Conservation (phyloP, 495 filamentous ascomycete genomes). For the Trichoderma asperelloides region DNA sequence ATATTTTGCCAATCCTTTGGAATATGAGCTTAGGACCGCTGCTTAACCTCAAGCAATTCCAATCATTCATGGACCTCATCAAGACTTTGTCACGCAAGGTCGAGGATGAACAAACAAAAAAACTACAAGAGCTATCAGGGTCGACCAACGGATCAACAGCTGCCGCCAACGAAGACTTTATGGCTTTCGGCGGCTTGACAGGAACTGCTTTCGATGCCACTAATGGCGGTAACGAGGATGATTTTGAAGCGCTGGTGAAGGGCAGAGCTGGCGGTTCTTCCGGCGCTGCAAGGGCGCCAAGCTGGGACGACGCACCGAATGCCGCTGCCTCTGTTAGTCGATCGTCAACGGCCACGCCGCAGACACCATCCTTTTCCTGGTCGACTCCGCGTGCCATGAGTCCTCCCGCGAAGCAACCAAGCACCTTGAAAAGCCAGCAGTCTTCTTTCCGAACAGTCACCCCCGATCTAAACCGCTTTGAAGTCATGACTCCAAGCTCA, state of each 20-base stretch:
- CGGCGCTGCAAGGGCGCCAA: conserved; percentile 19
- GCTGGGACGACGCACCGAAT: conserved; percentile 30
- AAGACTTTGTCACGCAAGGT: conserved; percentile 69
- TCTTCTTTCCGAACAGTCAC: conserved; percentile 45
- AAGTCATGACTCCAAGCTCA: conserved; percentile 38
- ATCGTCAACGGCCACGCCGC: conserved; percentile 18
- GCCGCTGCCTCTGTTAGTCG: conserved; percentile 16
- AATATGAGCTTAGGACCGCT: conserved; percentile 84
- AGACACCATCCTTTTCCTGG: conserved; percentile 49
- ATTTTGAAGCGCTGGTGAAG: conserved; percentile 82
- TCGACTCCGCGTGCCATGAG: conserved; percentile 37
- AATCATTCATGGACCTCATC: conserved; percentile 77
- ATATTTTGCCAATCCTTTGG: conserved; percentile 85
- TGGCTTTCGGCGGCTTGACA: conserved; percentile 45
- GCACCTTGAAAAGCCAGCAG: conserved; percentile 27
- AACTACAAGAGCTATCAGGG: conserved; percentile 71
- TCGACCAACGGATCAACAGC: conserved; percentile 25
- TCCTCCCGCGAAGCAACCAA: not conserved
- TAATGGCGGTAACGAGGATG: conserved; percentile 47
- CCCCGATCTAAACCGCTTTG: conserved; percentile 42
- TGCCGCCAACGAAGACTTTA: conserved; percentile 45
- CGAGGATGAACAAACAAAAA: conserved; percentile 78
- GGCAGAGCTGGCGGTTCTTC: conserved; percentile 35
- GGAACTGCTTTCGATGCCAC: conserved; percentile 39
- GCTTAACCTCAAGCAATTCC: conserved; percentile 78